phyloP scores from a whole-genome alignment of 352 stramenopile genomes.

The Phytophthora podocarpi region DNA sequence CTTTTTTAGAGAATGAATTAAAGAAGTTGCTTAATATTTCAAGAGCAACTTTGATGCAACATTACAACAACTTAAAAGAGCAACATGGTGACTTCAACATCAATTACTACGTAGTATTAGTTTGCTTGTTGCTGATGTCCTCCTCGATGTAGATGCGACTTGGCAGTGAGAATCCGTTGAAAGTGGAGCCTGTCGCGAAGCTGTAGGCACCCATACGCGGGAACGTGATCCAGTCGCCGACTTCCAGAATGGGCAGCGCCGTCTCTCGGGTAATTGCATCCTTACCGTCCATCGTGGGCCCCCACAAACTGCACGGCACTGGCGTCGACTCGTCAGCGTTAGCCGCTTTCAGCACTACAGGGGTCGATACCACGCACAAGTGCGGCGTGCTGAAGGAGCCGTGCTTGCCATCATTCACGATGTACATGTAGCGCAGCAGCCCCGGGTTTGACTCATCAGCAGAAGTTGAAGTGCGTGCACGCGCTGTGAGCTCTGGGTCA shows the following conservation, averaged over 20 bases:
- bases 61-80: background rate
- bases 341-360: constrained; percentile 19
- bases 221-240: constrained; percentile 64
- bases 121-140: too few species aligned
- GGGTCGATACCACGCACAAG: constrained; percentile 37
- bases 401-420: constrained; percentile 54
- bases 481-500: constrained; percentile 34
- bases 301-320: constrained; percentile 51
- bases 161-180: constrained; percentile 58
- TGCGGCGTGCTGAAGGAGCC: constrained; percentile 52
- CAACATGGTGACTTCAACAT: constrained; percentile 15
- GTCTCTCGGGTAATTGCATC: constrained; percentile 50
- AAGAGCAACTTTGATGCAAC: constrained; percentile 16
- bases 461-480: constrained; percentile 3
- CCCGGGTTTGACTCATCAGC: constrained; percentile 17
- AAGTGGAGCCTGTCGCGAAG: constrained; percentile 56
- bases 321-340: constrained; percentile 14
- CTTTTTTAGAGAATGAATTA: constrained; percentile 14
- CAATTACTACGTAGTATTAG: too few species aligned
- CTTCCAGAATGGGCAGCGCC: constrained; percentile 39
- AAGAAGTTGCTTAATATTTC: background rate
- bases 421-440: constrained; percentile 59
- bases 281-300: constrained; percentile 58
- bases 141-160: constrained; percentile 48
- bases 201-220: constrained; percentile 62